Evolutionary conservation across 2,329 filamentous ascomycete species (phyloP), one percentile per base, ranked within the genome.

Genomic region (Ophiostoma perfectum): DNA sequence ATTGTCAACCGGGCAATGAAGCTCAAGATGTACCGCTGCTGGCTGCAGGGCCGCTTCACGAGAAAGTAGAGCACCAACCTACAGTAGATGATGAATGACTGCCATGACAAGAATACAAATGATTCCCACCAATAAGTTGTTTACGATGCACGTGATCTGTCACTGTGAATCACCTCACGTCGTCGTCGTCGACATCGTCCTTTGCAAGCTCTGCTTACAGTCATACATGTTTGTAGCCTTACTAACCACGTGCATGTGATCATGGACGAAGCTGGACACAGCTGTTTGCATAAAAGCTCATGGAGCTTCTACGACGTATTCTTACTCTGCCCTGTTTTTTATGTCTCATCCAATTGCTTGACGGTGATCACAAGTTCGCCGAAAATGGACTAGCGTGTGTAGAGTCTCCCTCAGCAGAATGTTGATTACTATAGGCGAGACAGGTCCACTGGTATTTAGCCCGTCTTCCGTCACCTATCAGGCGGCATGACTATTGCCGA

Each of bases 21-120:
- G 79, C 82, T 97, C 65, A 99, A 98, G 80, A 99, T 99, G 95
- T 98, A 98, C 79, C 88, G 95, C 70, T 98, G 94, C 81, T 99
- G 95, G 93, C 86, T 96, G 77, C 92, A 96, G 78, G 92, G 90
- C 42, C 86, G 88, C 4, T 96, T 95, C 77, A 86, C 83, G 74
- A 94, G 93, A 80, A 83, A 82, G 80, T 84, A 66, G 16, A 11
- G 45, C 5, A 12, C 16, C 44, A 6, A 12, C n/a, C 27, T 8
- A 27, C 27, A 27, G 27, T 27, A 16, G 38, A 39, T 27, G 38
- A 42, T 52, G 47, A 63, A 68, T 66, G 64, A 68, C 55, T 27
- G 38, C 38, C 45, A 68, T 63, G 67, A 68, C 60, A 42, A 27
- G 27, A 27, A 42, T 63, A 42, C 12, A 42, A 27, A 42, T 18